Conservation (phyloP, 352 stramenopile species). For the Pythium myriotylum region DNA sequence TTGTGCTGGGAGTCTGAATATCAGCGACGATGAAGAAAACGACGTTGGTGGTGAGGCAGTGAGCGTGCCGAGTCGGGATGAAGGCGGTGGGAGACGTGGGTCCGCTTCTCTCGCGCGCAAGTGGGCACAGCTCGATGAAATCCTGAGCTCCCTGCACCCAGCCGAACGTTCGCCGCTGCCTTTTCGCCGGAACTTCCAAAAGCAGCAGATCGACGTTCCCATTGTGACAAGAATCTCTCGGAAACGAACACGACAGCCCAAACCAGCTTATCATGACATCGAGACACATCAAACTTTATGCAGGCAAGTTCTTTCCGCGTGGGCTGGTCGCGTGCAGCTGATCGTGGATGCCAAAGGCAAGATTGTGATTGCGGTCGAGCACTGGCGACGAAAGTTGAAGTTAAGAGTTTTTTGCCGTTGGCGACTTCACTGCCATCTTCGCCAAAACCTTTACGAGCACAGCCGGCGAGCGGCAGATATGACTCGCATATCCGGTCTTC, state of each 20-base stretch:
- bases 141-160: conserved; percentile 9
- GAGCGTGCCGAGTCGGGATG: too few species aligned
- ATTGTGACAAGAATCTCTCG: background rate
- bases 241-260: too few species aligned
- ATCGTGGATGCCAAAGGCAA: background rate
- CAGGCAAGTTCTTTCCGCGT: background rate
- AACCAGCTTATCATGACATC: too few species aligned
- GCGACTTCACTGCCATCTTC: background rate
- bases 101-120: background rate
- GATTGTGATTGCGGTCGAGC: background rate
- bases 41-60: too few species aligned
- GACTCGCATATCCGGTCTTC: background rate
- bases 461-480: background rate
- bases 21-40: background rate
- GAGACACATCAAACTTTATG: too few species aligned
- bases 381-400: conserved; percentile 1
- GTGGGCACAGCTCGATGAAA: conserved; percentile 13
- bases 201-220: background rate
- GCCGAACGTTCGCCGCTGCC: background rate
- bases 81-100: background rate
- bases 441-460: background rate
- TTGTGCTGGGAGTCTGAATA: background rate
- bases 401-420: background rate
- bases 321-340: background rate
- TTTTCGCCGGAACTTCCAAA: background rate